A percentile compares a stretch with the other conserved stretches of the same genome.
Conservation (phyloP, 2,329 filamentous ascomycete genomes). For the Fusarium buxicola region DNA sequence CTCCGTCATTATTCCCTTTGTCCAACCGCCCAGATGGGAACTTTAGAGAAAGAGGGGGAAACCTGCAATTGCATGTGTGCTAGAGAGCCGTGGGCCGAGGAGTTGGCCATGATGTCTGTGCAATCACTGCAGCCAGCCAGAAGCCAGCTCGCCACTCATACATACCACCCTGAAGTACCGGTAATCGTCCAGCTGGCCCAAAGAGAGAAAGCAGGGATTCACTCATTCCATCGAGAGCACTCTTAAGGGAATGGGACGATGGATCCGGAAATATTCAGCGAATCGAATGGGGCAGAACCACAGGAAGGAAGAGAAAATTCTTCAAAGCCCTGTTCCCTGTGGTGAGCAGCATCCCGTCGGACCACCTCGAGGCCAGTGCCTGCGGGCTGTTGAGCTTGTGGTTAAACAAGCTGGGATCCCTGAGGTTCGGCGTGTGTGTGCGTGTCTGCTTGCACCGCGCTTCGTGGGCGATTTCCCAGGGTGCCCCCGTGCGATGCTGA, state of each 20-base stretch:
- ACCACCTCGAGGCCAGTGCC: slow-evolving; percentile 31
- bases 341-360: slow-evolving; percentile 10
- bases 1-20: slow-evolving; percentile 27
- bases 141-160: slow-evolving; percentile 7
- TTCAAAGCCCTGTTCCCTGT: slow-evolving; percentile 24
- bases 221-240: neutral
- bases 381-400: slow-evolving; percentile 6
- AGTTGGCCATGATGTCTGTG: slow-evolving; percentile 18
- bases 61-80: slow-evolving; percentile 11
- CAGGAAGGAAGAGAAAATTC: slow-evolving; percentile 14
- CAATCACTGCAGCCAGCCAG: slow-evolving; percentile 20
- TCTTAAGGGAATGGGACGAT: neutral
- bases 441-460: slow-evolving; percentile 8
- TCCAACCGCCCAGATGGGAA: slow-evolving; percentile 24
- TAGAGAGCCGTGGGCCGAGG: slow-evolving; percentile 3
- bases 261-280: slow-evolving; percentile 4
- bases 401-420: slow-evolving; percentile 25
- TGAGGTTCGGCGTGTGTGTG: slow-evolving; percentile 9
- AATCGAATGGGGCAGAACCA: slow-evolving; percentile 8
- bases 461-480: slow-evolving; percentile 16
- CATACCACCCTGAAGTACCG: neutral
- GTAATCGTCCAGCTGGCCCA: slow-evolving; percentile 1
- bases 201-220: slow-evolving; percentile 3
- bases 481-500: slow-evolving; percentile 18
- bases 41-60: slow-evolving; percentile 21